Conservation (phyloP, 2,329 filamentous ascomycete genomes). For the Botryotinia convoluta region DNA sequence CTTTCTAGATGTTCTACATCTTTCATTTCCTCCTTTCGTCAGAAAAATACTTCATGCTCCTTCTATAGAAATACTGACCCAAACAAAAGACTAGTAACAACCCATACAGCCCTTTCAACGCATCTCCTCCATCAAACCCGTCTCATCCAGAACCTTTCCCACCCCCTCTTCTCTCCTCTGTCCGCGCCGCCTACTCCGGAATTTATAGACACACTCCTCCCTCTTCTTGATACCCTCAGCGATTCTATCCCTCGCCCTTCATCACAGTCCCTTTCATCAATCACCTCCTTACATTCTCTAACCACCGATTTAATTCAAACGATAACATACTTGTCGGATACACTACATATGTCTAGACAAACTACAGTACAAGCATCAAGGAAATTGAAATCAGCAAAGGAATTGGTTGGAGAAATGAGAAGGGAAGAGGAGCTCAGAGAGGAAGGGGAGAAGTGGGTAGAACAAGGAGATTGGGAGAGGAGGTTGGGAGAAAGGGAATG, state of each 20-base stretch:
- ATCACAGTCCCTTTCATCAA: constrained; percentile 61
- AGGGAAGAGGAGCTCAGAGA: constrained; percentile 79
- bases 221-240: constrained; percentile 62
- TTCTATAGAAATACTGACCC: constrained; percentile 18
- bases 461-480: constrained; percentile 78
- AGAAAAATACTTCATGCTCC: background rate
- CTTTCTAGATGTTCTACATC: background rate
- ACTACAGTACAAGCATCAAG: constrained; percentile 78
- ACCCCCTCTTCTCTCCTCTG: constrained; percentile 67
- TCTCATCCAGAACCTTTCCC: constrained; percentile 69
- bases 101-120: constrained; percentile 70
- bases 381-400: constrained; percentile 75
- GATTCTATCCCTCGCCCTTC: constrained; percentile 65
- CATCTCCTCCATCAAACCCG: constrained; percentile 75
- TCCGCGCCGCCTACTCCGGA: constrained; percentile 61
- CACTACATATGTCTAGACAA: constrained; percentile 90
- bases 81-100: constrained; percentile 63
- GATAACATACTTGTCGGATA: constrained; percentile 83
- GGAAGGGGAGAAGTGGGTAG: constrained; percentile 78
- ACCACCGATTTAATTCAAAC: constrained; percentile 74
- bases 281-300: constrained; percentile 66
- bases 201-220: constrained; percentile 66
- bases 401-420: constrained; percentile 81
- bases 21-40: background rate
- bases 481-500: constrained; percentile 75